Evolutionary conservation across 441 rosid genomes (phyloP), one percentile per base, ranked within the genome.

Genomic region (Erodium chrysanthum): DNA sequence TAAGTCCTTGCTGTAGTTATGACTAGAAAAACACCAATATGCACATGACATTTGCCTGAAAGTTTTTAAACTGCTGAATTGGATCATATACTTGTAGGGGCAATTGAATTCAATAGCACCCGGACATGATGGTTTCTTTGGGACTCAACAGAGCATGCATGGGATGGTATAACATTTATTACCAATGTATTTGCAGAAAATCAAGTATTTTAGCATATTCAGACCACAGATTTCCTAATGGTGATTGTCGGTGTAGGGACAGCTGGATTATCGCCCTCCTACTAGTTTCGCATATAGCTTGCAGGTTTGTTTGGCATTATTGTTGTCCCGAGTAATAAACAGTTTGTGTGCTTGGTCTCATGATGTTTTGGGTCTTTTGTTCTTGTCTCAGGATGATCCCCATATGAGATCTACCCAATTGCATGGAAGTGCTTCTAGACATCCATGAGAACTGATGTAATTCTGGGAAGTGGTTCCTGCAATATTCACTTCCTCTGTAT

Each of bases 191-290:
- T 33, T 68, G 37, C 25, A 18, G 18, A 60, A 15, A 74, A 27
- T 58, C 62, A 59, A 37, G 11, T 54, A 42, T 7, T 56, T 68
- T 17, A 33, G 18, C n/a, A 66, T 70, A 20, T 67, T 48, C 23
- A 21, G 42, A 52, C 69, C 18, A 33, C 70, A 66, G 67, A 64
- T 73, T 59, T 21, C 66, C 22, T 50, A 61, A 54, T 50, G 23
- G 25, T 25, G 20, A 0, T 72, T 2, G 31, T 23, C 56, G 68
- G 75, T 69, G 3, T 68, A 90, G 96, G 84, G 87, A 11, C 92
- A 81, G 67, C 75, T 85, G 37, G 94, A 88, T 81, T 88, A 83
- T 77, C 89, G 94, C 71, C 79, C 84, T 70, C 81, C 88, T 14
- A 70, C 85, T 10, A 72, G 72, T 76, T 90, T 84, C 80, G 71